A percentile compares a stretch with the other conserved stretches of the same genome.
Conservation (phyloP, 192 early-diverging fungal species). For the Lobulomyces angularis region DNA sequence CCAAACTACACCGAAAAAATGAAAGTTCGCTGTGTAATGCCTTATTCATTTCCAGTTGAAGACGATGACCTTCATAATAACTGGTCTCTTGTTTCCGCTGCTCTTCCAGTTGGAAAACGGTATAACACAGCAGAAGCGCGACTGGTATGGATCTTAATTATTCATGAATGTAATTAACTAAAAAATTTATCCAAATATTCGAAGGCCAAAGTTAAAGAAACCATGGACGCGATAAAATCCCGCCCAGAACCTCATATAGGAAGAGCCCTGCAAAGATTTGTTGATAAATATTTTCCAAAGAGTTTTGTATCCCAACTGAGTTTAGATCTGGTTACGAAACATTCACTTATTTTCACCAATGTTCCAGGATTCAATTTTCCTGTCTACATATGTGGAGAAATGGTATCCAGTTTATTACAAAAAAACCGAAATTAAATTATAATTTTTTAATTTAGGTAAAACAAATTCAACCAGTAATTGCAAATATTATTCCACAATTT, state of each 20-base stretch:
- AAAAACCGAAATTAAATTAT: too few species aligned
- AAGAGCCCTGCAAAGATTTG: conserved; percentile 4
- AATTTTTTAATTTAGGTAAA: too few species aligned
- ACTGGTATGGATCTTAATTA: too few species aligned
- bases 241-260: conserved; percentile 11
- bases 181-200: too few species aligned
- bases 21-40: conserved; percentile 16
- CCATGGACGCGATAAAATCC: conserved; percentile 14
- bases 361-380: conserved; percentile 10
- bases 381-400: conserved; percentile 11
- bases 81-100: conserved; percentile 10
- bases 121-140: too few species aligned
- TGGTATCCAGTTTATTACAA: conserved; percentile 1
- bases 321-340: conserved; percentile 6
- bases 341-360: conserved; percentile 12
- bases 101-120: conserved; percentile 7
- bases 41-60: conserved; percentile 18
- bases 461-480: conserved; percentile 7
- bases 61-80: conserved; percentile 13
- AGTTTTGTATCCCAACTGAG: conserved; percentile 4
- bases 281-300: conserved; percentile 1
- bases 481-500: conserved; percentile 12
- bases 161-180: too few species aligned
- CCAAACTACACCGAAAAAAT: conserved; percentile 1
- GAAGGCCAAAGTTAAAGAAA: conserved; percentile 4